Percentiles rank a stretch among this genome's conserved stretches.
Conservation (phyloP, 2,329 filamentous ascomycete species). For the Ascochyta lentis region DNA sequence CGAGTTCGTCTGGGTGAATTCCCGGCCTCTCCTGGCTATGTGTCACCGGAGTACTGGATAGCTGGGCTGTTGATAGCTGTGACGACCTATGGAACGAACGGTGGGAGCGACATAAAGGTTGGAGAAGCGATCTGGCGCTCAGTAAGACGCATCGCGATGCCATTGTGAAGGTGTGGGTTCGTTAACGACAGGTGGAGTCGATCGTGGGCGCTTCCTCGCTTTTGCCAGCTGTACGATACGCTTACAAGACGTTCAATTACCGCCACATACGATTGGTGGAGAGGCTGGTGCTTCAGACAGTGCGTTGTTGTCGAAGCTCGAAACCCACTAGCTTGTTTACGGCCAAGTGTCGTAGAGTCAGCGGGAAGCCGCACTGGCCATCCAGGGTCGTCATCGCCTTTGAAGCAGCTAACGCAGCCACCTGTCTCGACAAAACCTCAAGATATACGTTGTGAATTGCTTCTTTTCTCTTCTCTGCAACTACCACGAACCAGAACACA, state of each 20-base stretch:
- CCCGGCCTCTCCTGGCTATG: slow-evolving; percentile 16
- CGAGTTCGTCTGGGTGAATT: slow-evolving; percentile 40
- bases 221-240: background rate
- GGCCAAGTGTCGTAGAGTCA: slow-evolving; percentile 24
- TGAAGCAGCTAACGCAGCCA: slow-evolving; percentile 41
- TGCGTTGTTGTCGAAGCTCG: slow-evolving; percentile 30
- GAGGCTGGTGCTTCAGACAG: background rate
- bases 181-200: background rate
- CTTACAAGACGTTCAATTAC: background rate
- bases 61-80: background rate
- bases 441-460: slow-evolving; percentile 16
- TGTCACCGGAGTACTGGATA: background rate
- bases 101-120: slow-evolving; percentile 8
- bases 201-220: background rate
- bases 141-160: slow-evolving; percentile 10
- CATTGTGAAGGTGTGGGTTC: slow-evolving; percentile 15
- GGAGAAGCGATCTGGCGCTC: slow-evolving; percentile 7
- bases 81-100: slow-evolving; percentile 14
- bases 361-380: slow-evolving; percentile 36
- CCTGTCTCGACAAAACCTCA: slow-evolving; percentile 39
- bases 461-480: slow-evolving; percentile 4
- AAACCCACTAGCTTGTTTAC: slow-evolving; percentile 27
- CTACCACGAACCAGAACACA: background rate
- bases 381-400: slow-evolving; percentile 40
- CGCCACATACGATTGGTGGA: background rate